Evolutionary conservation across 2,329 filamentous ascomycete species (phyloP).

Genomic region (Rachicladosporium sp.): DNA sequence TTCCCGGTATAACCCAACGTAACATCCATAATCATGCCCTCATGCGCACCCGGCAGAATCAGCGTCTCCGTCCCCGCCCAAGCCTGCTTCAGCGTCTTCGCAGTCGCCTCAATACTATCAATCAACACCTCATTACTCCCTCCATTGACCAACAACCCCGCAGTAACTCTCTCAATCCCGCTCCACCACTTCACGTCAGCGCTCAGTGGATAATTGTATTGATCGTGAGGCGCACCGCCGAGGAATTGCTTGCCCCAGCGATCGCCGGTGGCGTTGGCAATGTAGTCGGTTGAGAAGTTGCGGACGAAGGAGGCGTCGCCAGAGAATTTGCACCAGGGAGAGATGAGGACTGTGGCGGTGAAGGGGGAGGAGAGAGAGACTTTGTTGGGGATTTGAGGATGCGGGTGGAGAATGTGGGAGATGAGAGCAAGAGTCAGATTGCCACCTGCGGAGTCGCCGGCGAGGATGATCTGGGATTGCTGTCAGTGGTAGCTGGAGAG

Average conservation of each 20-base stretch:
- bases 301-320: conserved; percentile 29
- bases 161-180: conserved; percentile 31
- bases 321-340: conserved; percentile 45
- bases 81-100: conserved; percentile 33
- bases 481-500: background rate
- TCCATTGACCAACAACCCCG: conserved; percentile 40
- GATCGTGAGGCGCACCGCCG: conserved; percentile 24
- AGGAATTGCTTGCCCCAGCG: conserved; percentile 27
- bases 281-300: conserved; percentile 41
- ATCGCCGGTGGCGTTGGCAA: conserved; percentile 29
- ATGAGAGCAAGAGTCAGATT: conserved; percentile 35
- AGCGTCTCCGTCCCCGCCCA: conserved; percentile 19
- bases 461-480: conserved; percentile 30
- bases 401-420: conserved; percentile 44
- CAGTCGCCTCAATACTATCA: conserved; percentile 43
- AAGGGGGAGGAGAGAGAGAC: conserved; percentile 33
- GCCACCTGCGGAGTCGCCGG: conserved; percentile 44
- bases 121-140: conserved; percentile 46
- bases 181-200: conserved; percentile 44
- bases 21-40: conserved; percentile 23
- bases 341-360: conserved; percentile 41
- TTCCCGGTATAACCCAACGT: conserved; percentile 28
- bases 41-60: conserved; percentile 27
- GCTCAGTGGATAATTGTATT: conserved; percentile 41
- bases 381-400: conserved; percentile 33